Percentiles rank a stretch among this genome's conserved stretches.
These are phyloP conservation scores for Trifolium dubium DNA, from an alignment of 306 rosid species.

Conservation along the genomic window DNA sequence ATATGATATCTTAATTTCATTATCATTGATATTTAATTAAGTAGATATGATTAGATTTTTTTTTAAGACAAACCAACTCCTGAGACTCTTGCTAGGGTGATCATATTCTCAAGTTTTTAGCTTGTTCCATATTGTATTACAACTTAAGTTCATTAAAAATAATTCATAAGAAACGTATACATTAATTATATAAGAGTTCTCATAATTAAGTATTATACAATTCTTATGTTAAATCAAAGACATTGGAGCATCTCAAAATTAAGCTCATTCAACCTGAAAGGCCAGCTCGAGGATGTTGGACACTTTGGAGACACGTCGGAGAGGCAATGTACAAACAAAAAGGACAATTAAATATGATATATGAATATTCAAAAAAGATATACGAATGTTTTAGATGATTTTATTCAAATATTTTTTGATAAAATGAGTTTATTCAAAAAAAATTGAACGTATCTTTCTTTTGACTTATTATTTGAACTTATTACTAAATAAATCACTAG, in stretches of 20 bases:
- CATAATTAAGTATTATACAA: too few relatives aligned
- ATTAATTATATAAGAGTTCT: too few relatives aligned
- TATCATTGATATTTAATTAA: not conserved
- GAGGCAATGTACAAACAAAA: not conserved
- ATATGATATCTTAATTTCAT: not conserved
- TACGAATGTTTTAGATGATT: not conserved
- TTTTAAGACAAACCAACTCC: not conserved
- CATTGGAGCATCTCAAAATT: too few relatives aligned
- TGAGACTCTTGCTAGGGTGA: too few relatives aligned
- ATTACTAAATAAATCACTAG: not conserved
- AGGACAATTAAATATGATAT: not conserved
- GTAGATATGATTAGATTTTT: not conserved
- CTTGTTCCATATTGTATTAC: too few relatives aligned
- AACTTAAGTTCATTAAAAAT: too few relatives aligned
- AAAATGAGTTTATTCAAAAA: not conserved
- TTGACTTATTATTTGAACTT: not conserved
- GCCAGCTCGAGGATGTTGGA: not conserved
- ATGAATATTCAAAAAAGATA: not conserved
- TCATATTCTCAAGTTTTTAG: too few relatives aligned
- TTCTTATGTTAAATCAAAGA: too few relatives aligned
- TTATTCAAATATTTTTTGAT: not conserved
- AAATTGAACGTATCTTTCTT: not conserved
- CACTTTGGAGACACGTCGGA: not conserved
- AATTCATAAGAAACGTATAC: too few relatives aligned
- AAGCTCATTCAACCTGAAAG: not conserved